A percentile compares a stretch with the other conserved stretches of the same genome.
Evolutionary conservation across 225 moss, liverwort and hornwort genomes (phyloP).

Genomic region (Anthoceros angustus): DNA sequence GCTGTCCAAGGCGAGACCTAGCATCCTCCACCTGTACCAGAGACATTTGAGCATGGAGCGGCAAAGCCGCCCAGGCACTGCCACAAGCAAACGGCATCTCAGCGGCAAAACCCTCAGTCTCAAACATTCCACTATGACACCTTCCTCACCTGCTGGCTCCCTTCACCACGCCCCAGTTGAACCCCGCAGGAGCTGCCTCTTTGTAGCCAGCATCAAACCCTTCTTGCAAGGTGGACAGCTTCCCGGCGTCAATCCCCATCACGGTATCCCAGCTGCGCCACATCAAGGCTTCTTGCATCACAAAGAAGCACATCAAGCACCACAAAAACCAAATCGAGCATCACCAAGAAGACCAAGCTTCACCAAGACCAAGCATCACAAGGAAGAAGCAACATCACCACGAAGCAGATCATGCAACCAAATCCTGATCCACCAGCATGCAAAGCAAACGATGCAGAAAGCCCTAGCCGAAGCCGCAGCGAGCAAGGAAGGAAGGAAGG

Average conservation of each 20-base stretch:
- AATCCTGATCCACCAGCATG: too few species aligned
- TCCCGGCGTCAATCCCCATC: slow-evolving; percentile 79
- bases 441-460: too few species aligned
- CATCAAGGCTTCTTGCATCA: too few species aligned
- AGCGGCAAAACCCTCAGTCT: neutral
- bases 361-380: too few species aligned
- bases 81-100: slow-evolving; percentile 1
- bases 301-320: too few species aligned
- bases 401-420: too few species aligned
- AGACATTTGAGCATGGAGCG: slow-evolving; percentile 19
- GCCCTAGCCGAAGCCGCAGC: too few species aligned
- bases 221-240: slow-evolving; percentile 52
- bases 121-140: neutral
- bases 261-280: slow-evolving; percentile 79
- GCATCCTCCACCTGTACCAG: slow-evolving; percentile 26
- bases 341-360: too few species aligned
- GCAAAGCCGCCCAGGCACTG: slow-evolving; percentile 49
- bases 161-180: slow-evolving; percentile 65
- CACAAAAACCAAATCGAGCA: too few species aligned
- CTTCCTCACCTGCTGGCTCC: slow-evolving; percentile 42
- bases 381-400: too few species aligned
- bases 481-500: too few species aligned
- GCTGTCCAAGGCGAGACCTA: slow-evolving; percentile 25
- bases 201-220: slow-evolving; percentile 65
- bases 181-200: slow-evolving; percentile 44